Base-by-base conservation (phyloP, 2,329 filamentous ascomycete genomes). In the Paradendryphiella salina region DNA sequence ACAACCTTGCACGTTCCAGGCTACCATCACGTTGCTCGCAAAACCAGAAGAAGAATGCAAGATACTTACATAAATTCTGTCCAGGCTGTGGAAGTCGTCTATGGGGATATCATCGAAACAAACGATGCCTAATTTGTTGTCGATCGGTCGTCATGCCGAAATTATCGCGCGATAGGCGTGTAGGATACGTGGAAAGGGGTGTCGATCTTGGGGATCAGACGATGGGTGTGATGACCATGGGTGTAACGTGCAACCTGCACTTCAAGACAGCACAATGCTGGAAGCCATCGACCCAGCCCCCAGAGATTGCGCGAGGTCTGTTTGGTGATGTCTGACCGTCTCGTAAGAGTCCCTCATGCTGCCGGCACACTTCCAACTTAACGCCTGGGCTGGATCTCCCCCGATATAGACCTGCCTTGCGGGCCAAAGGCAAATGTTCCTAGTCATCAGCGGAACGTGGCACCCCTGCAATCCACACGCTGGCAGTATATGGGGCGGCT, bases 181-280 rank as follows among this genome's bases (percentile, higher is more conserved):
- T 18, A 26, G 10, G 4, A 29, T 23, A 23, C 29, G 28, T 11
- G 17, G 33, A 42, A 42, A 20, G 39, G 39, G 39, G 5, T 32
- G 39, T 64, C 54, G 39, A 42, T 42, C 18, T 54, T 50, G 2
- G 62, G 58, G 5, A 65, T 56, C 10, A 58, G 28, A 7, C 65
- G 60, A 6, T 60, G 61, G 8, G 56, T 39, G 2, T 40, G 38
- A 36, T 58, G 28, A 7, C 65, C 59, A 6, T 60, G 61, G 8
- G 56, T 39, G 2, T 40, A 37, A 36, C 57, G 53, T 2, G 45
- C 43, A 7, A 50, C 63, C 4, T 54, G 52, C 4, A 64, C 62
- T 14, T 61, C 62, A 18, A 70, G 41, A 9, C 60, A 3, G 1
- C n/a, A n/a, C 8, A 21, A 21, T n/a, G n/a, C 15, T 33, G 29